Evolutionary conservation across 2,329 filamentous ascomycete genomes (phyloP), one percentile per base, ranked within the genome.

Genomic region (Juglanconis oblonga): DNA sequence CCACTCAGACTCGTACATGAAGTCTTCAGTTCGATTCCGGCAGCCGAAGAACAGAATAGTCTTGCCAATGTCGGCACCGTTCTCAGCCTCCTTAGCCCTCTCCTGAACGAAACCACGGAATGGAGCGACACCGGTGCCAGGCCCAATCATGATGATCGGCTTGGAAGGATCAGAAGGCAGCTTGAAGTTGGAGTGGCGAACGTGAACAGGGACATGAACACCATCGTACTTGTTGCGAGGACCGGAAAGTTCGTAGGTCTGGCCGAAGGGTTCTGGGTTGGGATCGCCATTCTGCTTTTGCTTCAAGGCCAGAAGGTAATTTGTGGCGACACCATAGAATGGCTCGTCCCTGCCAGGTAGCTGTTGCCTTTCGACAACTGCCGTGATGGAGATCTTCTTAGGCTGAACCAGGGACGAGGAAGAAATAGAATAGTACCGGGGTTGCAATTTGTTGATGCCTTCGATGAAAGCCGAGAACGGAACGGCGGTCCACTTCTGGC

Each of bases 101-200:
- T 99, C 95, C 72, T 98, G 95, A 9, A 99, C 83, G 73, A 99
- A 99, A 6, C 84, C 95, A 67, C 95, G 88, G 87, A 99, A 97
- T 17, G 95, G 95, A 32, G 95, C 95, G 58, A 97, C 92, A 80
- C 95, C 95, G 56, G 95, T 98, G 72, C 95, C 95, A 11, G 95
- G 95, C 31, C 95, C 95, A 67, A 98, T 87, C 87, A 97, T 93
- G 74, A 99, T 96, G 68, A 99, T 81, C 35, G 95, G 95, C 77
- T 96, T 96, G 52, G 89, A 86, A 4, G 95, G 92, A 70, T 99
- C 93, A 14, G 95, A 97, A 8, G 95, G 95, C 35, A 99, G 86
- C 81, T 98, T 98, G 86, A 99, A 99, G 81, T 98, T 99, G 65
- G 95, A 98, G 78, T 97, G 94, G 65, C 95, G 91, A 62, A 99